Conservation (phyloP, 257 asterid genomes). For the Oldenlandia corymbosa region DNA sequence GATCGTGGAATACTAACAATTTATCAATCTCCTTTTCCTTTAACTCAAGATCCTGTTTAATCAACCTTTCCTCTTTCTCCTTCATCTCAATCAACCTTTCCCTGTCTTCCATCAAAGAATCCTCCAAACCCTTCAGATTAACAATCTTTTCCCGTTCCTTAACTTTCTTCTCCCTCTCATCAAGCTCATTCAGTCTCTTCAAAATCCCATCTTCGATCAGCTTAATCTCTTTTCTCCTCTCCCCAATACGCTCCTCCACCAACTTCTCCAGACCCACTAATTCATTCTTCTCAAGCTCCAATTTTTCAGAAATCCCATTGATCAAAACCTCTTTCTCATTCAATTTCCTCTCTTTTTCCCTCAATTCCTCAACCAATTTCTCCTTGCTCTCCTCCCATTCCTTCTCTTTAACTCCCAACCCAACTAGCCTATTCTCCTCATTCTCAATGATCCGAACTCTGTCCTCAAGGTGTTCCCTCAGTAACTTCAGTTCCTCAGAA, state of each 20-base stretch:
- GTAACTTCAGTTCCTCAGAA: not conserved
- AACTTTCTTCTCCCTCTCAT: slow-evolving; percentile 5
- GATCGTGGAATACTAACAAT: not conserved
- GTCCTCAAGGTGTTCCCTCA: slow-evolving; percentile 6
- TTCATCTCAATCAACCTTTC: slow-evolving; percentile 2
- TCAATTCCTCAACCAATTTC: not conserved
- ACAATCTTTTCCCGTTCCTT: slow-evolving; percentile 1
- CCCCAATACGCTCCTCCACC: slow-evolving; percentile 11
- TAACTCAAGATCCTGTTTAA: slow-evolving; percentile 4
- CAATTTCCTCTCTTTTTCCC: slow-evolving; percentile 5
- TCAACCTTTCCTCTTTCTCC: slow-evolving; percentile 3
- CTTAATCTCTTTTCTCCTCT: slow-evolving; percentile 5
- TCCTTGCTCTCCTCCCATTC: slow-evolving; percentile 10
- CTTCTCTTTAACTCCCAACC: not conserved
- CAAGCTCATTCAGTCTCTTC: slow-evolving; percentile 3
- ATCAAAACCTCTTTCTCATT: slow-evolving; percentile 13
- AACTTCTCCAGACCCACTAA: not conserved
- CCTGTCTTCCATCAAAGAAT: not conserved
- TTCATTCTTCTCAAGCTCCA: slow-evolving; percentile 16
- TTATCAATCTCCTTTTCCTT: slow-evolving; percentile 6
- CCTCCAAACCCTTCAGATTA: not conserved
- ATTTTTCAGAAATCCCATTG: slow-evolving; percentile 14
- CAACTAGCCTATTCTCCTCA: slow-evolving; percentile 1
- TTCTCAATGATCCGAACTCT: slow-evolving; percentile 2
- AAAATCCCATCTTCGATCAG: not conserved